These are phyloP conservation scores for Prunus davidiana DNA, from an alignment of 306 rosid genomes.

Conservation along the genomic window DNA sequence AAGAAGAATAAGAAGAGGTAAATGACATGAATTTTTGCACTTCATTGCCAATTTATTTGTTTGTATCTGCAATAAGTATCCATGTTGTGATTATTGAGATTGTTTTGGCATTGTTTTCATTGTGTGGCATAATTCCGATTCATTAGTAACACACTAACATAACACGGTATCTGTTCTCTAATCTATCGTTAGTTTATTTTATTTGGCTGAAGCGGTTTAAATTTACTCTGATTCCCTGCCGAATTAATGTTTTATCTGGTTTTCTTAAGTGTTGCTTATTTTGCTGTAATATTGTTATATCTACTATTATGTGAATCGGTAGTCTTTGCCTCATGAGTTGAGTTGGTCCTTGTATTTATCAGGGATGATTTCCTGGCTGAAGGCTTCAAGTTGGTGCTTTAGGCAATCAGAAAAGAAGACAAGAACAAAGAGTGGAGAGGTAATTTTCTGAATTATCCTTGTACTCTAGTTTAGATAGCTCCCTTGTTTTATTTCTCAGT, in stretches of 20 bases:
- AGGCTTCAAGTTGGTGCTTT: constrained; percentile 45
- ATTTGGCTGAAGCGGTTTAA: not conserved
- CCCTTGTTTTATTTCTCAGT: not conserved
- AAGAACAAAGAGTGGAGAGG: not conserved
- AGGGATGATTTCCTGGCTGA: constrained; percentile 42
- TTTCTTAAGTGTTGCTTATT: not conserved
- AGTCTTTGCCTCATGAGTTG: constrained; percentile 8
- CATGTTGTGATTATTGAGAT: not conserved
- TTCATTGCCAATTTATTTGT: not conserved
- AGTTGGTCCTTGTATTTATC: constrained; percentile 5
- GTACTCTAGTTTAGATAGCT: not conserved
- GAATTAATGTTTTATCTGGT: not conserved
- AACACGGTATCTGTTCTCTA: not conserved
- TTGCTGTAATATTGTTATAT: not conserved
- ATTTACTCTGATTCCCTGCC: not conserved
- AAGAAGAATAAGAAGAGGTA: constrained; percentile 45
- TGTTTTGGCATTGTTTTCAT: not conserved
- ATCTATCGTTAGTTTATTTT: not conserved
- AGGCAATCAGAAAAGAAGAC: constrained; percentile 1
- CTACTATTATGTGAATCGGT: not conserved
- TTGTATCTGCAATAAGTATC: not conserved
- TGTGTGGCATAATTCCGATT: not conserved
- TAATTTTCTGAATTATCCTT: not conserved
- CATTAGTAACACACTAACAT: not conserved
- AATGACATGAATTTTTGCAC: not conserved